Conservation (phyloP, 73 alveolate genomes). For the Tetrahymena borealis region DNA sequence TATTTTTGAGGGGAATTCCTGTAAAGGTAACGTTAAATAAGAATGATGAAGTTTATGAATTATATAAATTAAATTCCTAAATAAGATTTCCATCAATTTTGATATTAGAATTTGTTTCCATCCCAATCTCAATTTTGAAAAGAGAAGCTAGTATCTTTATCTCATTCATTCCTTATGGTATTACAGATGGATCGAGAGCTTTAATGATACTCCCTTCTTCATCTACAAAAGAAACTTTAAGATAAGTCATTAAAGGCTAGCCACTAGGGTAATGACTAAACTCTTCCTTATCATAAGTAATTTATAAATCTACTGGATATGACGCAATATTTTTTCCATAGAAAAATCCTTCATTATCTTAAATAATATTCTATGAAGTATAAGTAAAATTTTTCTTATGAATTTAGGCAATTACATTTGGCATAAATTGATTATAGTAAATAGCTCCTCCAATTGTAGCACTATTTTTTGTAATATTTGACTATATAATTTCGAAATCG, state of each 20-base stretch:
- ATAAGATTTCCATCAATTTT: not conserved
- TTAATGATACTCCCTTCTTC: not conserved
- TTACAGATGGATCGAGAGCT: not conserved
- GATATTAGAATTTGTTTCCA: not conserved
- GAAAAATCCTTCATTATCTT: not conserved
- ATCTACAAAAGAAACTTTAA: not conserved
- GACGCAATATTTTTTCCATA: not conserved
- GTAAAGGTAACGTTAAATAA: not conserved
- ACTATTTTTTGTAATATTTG: not conserved
- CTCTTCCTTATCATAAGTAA: not conserved
- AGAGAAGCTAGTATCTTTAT: not conserved
- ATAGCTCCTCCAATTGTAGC: not conserved
- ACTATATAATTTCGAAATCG: not conserved
- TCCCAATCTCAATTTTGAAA: not conserved
- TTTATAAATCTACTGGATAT: not conserved
- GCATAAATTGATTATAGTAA: not conserved
- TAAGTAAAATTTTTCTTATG: not conserved
- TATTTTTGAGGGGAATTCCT: not conserved
- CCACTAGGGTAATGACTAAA: not conserved
- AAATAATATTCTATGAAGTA: not conserved
- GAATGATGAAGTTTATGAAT: not conserved
- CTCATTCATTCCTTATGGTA: not conserved
- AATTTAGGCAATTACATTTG: not conserved
- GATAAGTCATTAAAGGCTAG: not conserved
- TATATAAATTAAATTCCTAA: not conserved